Evolutionary conservation across 306 rosid species (phyloP).

Genomic region (Glycine soja): DNA sequence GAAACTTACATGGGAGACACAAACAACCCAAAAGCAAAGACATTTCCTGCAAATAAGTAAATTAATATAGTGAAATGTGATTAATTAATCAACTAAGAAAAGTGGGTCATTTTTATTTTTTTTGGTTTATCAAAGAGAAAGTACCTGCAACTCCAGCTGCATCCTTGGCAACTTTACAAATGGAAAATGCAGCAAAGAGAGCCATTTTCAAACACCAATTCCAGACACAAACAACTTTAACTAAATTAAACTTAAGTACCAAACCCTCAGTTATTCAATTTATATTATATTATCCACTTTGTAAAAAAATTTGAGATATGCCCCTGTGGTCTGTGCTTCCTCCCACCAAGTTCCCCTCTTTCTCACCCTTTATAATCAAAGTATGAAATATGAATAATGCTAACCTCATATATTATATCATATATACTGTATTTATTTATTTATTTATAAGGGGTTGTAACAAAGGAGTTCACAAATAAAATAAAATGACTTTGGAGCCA

Average conservation of each 20-base stretch:
- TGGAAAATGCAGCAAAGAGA: constrained; percentile 39
- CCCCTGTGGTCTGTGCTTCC: neutral
- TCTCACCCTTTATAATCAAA: neutral
- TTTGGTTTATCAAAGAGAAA: constrained; percentile 1
- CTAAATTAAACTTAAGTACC: constrained; percentile 29
- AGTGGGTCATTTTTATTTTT: neutral
- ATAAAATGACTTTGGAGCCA: constrained; percentile 9
- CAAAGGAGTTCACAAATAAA: neutral
- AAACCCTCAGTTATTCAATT: neutral
- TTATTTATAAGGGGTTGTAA: neutral
- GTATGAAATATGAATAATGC: constrained; percentile 3
- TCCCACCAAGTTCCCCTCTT: neutral
- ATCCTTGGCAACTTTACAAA: constrained; percentile 57
- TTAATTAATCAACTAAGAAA: neutral
- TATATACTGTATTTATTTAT: too few relatives aligned
- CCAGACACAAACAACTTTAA: neutral
- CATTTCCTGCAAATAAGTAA: constrained; percentile 64
- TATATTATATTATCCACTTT: neutral
- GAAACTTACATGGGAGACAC: constrained; percentile 82
- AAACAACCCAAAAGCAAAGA: constrained; percentile 86
- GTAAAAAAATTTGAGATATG: neutral
- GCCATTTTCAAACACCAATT: constrained; percentile 54
- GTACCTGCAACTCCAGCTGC: constrained; percentile 87
- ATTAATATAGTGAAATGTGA: neutral
- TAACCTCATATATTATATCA: neutral